Evolutionary conservation across 768 basidiomycete species (phyloP).

Genomic region (Kwoniella bestiolae): DNA sequence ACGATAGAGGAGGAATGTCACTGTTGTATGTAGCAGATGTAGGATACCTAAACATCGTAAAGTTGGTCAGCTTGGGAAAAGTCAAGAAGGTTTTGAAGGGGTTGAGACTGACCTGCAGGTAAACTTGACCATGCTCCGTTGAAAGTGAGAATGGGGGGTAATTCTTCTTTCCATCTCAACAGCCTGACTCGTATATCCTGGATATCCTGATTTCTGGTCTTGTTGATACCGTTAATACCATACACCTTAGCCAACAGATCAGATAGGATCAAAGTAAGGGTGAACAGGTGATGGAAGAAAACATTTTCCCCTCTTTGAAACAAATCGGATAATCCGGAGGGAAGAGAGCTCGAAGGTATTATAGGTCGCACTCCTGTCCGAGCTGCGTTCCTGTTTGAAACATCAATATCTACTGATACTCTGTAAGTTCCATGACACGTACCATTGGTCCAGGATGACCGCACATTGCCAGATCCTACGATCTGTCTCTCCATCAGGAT

Average conservation of each 20-base stretch:
- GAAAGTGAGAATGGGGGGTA: constrained; percentile 10
- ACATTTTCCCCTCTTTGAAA: neutral
- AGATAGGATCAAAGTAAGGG: constrained; percentile 8
- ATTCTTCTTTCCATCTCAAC: constrained; percentile 8
- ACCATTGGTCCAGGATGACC: constrained; percentile 32
- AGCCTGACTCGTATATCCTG: constrained; percentile 14
- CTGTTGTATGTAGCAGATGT: constrained; percentile 19
- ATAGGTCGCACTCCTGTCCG: constrained; percentile 23
- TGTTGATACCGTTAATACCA: constrained; percentile 21
- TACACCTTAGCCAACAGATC: constrained; percentile 13
- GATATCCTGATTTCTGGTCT: constrained; percentile 15
- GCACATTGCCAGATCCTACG: constrained; percentile 31
- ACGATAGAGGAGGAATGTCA: constrained; percentile 22
- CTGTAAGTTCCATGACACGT: neutral
- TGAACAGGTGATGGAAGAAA: constrained; percentile 15
- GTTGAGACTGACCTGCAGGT: constrained; percentile 10
- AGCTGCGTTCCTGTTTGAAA: constrained; percentile 24
- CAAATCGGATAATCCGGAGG: neutral
- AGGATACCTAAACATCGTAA: constrained; percentile 17
- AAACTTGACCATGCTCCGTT: constrained; percentile 14
- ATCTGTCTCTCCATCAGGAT: constrained; percentile 1
- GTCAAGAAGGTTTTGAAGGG: neutral
- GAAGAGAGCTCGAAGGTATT: neutral
- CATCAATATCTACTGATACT: neutral
- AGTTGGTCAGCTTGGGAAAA: neutral